These are phyloP conservation scores for Articulospora tetracladia DNA, from an alignment of 495 filamentous ascomycete species.

Conservation along the genomic window DNA sequence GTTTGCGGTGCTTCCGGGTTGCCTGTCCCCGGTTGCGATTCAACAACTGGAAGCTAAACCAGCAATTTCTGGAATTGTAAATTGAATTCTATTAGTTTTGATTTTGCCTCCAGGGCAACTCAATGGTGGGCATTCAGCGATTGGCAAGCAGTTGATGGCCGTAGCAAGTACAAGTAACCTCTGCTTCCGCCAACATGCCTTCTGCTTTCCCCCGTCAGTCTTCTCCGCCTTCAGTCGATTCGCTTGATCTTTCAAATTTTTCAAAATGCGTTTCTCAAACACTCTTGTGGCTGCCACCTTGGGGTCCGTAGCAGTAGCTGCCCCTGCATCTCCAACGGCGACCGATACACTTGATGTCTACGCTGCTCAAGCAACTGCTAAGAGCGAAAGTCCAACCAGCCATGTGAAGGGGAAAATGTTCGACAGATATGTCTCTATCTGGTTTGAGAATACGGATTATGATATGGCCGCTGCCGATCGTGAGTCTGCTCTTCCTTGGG, in stretches of 20 bases:
- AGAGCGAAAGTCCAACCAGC: constrained; percentile 47
- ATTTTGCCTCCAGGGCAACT: too few relatives aligned
- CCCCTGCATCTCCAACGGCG: constrained; percentile 21
- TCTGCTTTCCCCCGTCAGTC: constrained; percentile 4
- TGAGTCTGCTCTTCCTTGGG: constrained; percentile 32
- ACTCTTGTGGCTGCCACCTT: constrained; percentile 9
- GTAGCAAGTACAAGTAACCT: constrained; percentile 14
- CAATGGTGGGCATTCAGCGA: too few relatives aligned
- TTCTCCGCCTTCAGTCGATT: background rate
- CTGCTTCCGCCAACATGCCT: background rate
- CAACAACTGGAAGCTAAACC: too few relatives aligned
- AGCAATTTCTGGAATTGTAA: too few relatives aligned
- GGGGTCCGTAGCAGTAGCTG: constrained; percentile 9
- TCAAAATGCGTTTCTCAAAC: constrained; percentile 21
- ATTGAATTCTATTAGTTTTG: too few relatives aligned
- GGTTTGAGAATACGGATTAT: constrained; percentile 72
- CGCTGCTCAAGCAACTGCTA: constrained; percentile 31
- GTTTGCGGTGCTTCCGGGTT: background rate
- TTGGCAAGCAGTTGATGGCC: background rate
- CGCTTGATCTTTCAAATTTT: background rate
- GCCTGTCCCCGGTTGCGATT: too few relatives aligned
- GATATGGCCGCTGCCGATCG: constrained; percentile 30
- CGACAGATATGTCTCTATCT: constrained; percentile 64
- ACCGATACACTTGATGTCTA: constrained; percentile 21
- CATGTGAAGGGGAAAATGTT: constrained; percentile 63